Conservation (phyloP, 129 eudicot genomes). For the Rutidosis leptorrhynchoides region DNA sequence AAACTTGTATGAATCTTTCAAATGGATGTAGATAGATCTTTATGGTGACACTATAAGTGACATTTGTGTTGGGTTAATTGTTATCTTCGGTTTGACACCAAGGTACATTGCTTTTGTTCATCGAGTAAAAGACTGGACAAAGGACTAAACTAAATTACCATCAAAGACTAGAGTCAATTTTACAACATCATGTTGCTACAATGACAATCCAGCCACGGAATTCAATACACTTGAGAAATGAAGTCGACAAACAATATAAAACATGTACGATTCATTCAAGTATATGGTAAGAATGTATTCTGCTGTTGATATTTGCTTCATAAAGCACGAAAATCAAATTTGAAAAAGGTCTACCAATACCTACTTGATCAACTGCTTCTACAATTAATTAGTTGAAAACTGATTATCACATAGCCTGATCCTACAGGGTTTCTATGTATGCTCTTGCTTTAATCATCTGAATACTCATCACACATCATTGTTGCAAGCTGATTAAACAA, state of each 20-base stretch:
- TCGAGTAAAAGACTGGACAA: neutral
- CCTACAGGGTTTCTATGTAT: neutral
- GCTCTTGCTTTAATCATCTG: slow-evolving; percentile 3
- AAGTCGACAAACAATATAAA: too few relatives aligned
- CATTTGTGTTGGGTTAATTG: slow-evolving; percentile 93
- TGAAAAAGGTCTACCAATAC: neutral
- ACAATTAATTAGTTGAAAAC: neutral
- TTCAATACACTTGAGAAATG: neutral
- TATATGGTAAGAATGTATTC: neutral
- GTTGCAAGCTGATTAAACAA: slow-evolving; percentile 41
- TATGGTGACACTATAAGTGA: slow-evolving; percentile 92
- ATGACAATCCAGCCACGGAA: neutral
- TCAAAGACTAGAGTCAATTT: neutral
- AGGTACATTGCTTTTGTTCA: slow-evolving; percentile 41
- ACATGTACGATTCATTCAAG: neutral
- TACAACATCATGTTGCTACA: slow-evolving; percentile 8
- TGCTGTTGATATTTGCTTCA: neutral
- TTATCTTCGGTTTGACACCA: slow-evolving; percentile 83
- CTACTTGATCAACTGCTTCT: neutral
- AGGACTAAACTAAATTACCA: too few relatives aligned
- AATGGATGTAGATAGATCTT: too few relatives aligned
- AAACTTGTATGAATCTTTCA: too few relatives aligned
- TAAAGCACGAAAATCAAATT: neutral
- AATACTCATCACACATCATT: slow-evolving; percentile 26
- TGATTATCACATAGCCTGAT: neutral